Evolutionary conservation across 2,329 filamentous ascomycete species (phyloP), one percentile per base, ranked within the genome.

Genomic region (Ophiocordyceps robertsii): DNA sequence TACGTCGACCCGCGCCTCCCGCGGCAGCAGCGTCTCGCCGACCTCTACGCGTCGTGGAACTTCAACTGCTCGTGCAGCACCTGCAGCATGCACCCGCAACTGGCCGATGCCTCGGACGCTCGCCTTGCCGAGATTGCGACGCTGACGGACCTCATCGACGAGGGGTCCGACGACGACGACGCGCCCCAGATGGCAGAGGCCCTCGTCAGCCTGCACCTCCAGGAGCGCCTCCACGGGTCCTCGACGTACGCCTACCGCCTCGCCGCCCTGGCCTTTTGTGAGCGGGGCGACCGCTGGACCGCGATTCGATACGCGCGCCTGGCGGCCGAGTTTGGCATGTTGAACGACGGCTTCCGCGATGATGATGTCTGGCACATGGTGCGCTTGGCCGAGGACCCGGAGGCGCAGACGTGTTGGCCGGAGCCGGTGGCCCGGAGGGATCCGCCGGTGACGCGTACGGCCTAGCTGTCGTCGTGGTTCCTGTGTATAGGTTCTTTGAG

Each of bases 1-100:
- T 69, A 68, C 51, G 62, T 68, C 29, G 54, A 62, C 50, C 54
- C 50, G 13, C 48, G n/a, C 54, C 55, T n/a, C 46, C 35, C 33
- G 29, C 47, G 45, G 24, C 19, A 46, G 5, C 43, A 48, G 12
- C 60, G 66, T 5, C 45, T 53, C n/a, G 35, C 45, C 9, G 51
- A 55, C 31, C 52, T 67, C n/a, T 41, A 50, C 19, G 17, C 41
- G 13, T 56, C 51, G 6, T 68, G 65, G 65, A 60, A 61, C 37
- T 68, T 68, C 50, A 44, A 54, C 17, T 68, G 65, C 53, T 50
- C 55, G 27, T 69, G 66, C 53, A 53, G 59, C 43, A 46, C 53
- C 27, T 69, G 66, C 54, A 54, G 49, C n/a, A 52, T 57, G 41
- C 51, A 52, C 9, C 21, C 43, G 11, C 44, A 51, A 12, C 46